Conservation (phyloP, 306 rosid species). For the Malus asiatica region DNA sequence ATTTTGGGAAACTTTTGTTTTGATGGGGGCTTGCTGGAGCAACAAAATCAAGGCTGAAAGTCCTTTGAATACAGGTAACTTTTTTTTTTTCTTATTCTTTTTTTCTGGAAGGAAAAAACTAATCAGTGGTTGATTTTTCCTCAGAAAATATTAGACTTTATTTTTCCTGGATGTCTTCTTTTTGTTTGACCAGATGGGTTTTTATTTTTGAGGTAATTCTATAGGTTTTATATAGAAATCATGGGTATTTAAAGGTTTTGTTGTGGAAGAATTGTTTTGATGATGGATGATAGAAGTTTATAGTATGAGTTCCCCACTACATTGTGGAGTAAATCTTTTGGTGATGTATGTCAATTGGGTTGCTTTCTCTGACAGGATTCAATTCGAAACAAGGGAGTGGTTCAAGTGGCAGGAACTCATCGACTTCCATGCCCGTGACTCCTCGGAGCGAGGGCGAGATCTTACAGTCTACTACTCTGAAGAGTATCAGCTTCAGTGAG, state of each 20-base stretch:
- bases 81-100: neutral
- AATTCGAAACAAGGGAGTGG: constrained; percentile 54
- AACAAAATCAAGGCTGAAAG: constrained; percentile 60
- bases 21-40: constrained; percentile 97
- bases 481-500: constrained; percentile 53
- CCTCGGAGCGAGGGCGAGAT: constrained; percentile 84
- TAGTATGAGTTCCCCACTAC: constrained; percentile 10
- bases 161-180: neutral
- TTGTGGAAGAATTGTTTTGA: constrained; percentile 7
- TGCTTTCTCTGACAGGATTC: constrained; percentile 37
- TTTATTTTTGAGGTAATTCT: neutral
- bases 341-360: constrained; percentile 8
- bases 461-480: constrained; percentile 63
- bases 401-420: constrained; percentile 56
- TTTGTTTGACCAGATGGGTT: neutral
- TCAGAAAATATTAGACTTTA: neutral
- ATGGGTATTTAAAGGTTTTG: neutral
- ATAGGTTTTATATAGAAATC: neutral
- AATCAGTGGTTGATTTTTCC: neutral
- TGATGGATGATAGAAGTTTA: neutral
- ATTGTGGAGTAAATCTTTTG: constrained; percentile 11
- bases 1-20: constrained; percentile 16
- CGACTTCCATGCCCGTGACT: constrained; percentile 47
- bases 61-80: constrained; percentile 59
- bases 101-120: neutral